Evolutionary conservation across 768 basidiomycete species (phyloP).

Genomic region (Collybia sordida): DNA sequence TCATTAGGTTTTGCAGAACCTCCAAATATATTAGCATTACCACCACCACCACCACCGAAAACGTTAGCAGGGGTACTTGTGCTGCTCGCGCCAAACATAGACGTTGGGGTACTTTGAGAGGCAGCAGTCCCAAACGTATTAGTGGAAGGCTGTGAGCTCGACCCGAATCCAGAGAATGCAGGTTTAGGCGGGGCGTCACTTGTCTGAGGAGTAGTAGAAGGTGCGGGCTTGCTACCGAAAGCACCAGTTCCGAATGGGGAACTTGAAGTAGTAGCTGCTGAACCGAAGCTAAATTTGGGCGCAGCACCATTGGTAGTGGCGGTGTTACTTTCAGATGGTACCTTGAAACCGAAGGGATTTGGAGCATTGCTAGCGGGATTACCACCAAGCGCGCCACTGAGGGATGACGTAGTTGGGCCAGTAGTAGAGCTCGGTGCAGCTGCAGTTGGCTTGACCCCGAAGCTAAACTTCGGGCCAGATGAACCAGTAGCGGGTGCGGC

Average conservation of each 20-base stretch:
- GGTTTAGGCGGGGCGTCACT: constrained; percentile 1
- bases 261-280: constrained; percentile 2
- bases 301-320: constrained; percentile 3
- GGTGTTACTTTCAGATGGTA: constrained; percentile 9
- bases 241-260: constrained; percentile 2
- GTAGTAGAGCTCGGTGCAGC: constrained; percentile 3
- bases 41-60: constrained; percentile 3
- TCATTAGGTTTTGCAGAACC: constrained; percentile 11
- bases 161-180: constrained; percentile 11
- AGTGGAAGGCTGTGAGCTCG: neutral
- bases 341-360: constrained; percentile 19
- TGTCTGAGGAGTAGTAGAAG: constrained; percentile 9
- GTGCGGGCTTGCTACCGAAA: constrained; percentile 4
- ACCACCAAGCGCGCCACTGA: constrained; percentile 18
- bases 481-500: constrained; percentile 22
- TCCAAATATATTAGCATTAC: neutral
- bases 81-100: neutral
- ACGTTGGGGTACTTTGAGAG: neutral
- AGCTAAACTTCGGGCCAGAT: constrained; percentile 34
- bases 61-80: neutral
- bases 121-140: neutral
- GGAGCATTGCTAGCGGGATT: constrained; percentile 21
- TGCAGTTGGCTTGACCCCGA: constrained; percentile 25
- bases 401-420: constrained; percentile 13
- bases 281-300: constrained; percentile 16